Conservation (phyloP, 345 rosid species). For the Eucalyptus guilfoylei region DNA sequence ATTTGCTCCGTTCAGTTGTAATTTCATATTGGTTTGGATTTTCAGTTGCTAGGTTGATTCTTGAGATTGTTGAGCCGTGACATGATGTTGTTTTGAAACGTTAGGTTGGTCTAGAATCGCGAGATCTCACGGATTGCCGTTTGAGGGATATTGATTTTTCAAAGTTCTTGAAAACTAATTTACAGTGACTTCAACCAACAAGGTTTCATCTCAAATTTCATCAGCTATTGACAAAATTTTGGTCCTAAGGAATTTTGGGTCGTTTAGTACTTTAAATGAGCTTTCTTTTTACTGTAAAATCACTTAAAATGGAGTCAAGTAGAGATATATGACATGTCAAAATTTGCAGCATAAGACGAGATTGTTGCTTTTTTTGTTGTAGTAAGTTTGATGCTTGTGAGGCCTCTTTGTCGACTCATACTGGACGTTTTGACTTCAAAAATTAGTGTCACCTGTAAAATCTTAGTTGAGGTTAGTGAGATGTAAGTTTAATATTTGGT, state of each 20-base stretch:
- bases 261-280: neutral
- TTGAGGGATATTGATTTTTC: neutral
- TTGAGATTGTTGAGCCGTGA: too few relatives aligned
- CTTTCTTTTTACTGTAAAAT: rapidly evolving
- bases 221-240: too few relatives aligned
- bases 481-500: neutral
- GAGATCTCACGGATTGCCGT: neutral
- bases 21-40: too few relatives aligned
- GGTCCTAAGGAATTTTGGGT: neutral
- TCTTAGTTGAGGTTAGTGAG: neutral
- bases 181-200: neutral
- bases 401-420: too few relatives aligned
- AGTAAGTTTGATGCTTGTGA: too few relatives aligned
- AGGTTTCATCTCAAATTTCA: too few relatives aligned
- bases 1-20: too few relatives aligned
- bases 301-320: rapidly evolving
- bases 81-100: rapidly evolving
- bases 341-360: rapidly evolving
- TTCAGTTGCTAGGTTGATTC: too few relatives aligned
- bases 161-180: neutral
- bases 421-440: neutral
- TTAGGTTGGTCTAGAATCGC: neutral
- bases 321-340: too few relatives aligned
- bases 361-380: too few relatives aligned
- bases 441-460: neutral